Evolutionary conservation across 2,329 filamentous ascomycete species (phyloP).

Genomic region (Dryadomyces quercivorus): DNA sequence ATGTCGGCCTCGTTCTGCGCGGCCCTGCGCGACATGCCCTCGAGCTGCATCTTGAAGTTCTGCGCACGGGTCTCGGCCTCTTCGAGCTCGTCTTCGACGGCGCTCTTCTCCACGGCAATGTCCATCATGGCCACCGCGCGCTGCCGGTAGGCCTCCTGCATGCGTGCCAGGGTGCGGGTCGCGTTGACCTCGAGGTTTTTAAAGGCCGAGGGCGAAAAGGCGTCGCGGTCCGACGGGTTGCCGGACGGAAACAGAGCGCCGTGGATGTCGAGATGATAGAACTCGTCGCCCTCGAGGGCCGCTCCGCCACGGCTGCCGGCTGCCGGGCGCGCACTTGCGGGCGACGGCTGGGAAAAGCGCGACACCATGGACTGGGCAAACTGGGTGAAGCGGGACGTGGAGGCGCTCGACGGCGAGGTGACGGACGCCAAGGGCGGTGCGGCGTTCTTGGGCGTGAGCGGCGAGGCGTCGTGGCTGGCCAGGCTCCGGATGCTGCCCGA

Average conservation of each 20-base stretch:
- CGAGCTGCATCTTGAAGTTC: conserved; percentile 46
- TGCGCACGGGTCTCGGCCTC: conserved; percentile 39
- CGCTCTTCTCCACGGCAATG: conserved; percentile 39
- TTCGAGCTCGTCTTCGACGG: conserved; percentile 40
- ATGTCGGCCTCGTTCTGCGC: conserved; percentile 40
- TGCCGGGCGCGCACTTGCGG: conserved; percentile 7
- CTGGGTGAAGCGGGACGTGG: conserved; percentile 31
- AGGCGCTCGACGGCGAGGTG: conserved; percentile 1
- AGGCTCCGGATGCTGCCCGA: conserved; percentile 1
- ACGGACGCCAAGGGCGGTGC: neutral
- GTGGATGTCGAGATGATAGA: conserved; percentile 43
- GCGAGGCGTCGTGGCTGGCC: conserved; percentile 9
- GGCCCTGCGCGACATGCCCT: conserved; percentile 42
- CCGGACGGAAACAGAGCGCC: conserved; percentile 38
- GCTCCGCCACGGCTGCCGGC: neutral
- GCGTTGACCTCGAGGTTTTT: conserved; percentile 50
- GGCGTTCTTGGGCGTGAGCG: conserved; percentile 3
- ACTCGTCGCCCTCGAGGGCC: conserved; percentile 32
- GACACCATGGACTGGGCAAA: conserved; percentile 31
- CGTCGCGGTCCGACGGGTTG: conserved; percentile 28
- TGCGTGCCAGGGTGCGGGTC: conserved; percentile 37
- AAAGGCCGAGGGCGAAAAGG: conserved; percentile 46
- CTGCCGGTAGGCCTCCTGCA: conserved; percentile 47
- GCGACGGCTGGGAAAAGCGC: conserved; percentile 19
- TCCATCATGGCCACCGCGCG: conserved; percentile 38